A percentile compares a stretch with the other conserved stretches of the same genome.
Evolutionary conservation across 2,329 filamentous ascomycete genomes (phyloP).

Genomic region (Nemania abortiva): DNA sequence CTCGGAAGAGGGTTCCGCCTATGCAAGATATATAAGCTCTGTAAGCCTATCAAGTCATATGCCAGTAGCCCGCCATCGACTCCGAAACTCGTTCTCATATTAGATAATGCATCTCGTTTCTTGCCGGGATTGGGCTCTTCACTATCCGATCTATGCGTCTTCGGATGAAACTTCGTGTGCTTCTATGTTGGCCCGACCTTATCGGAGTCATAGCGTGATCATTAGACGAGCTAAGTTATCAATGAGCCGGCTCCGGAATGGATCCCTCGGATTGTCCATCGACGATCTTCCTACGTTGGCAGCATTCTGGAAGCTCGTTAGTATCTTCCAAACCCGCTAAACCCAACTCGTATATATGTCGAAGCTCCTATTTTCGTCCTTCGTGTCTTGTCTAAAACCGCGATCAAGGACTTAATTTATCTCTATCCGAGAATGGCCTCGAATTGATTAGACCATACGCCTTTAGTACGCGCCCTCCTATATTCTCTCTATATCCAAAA

Average conservation of each 20-base stretch:
- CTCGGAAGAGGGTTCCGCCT: neutral
- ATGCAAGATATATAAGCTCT: neutral
- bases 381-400: neutral
- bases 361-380: neutral
- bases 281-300: neutral
- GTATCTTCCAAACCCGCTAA: neutral
- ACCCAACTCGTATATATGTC: neutral
- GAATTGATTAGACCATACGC: neutral
- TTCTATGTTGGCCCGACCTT: neutral
- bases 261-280: neutral
- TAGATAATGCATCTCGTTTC: neutral
- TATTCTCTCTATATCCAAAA: neutral
- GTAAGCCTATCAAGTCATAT: neutral
- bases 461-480: neutral
- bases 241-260: neutral
- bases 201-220: neutral
- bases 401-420: neutral
- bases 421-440: neutral
- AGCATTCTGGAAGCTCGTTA: neutral
- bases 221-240: neutral
- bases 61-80: conserved; percentile 5
- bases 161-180: neutral
- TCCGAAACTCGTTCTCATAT: neutral
- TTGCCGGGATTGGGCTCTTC: conserved; percentile 8
- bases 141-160: conserved; percentile 1